Percentiles rank a stretch among this genome's conserved stretches.
Evolutionary conservation across 345 rosid genomes (phyloP).

Genomic region (Arabidopsis arenosa): DNA sequence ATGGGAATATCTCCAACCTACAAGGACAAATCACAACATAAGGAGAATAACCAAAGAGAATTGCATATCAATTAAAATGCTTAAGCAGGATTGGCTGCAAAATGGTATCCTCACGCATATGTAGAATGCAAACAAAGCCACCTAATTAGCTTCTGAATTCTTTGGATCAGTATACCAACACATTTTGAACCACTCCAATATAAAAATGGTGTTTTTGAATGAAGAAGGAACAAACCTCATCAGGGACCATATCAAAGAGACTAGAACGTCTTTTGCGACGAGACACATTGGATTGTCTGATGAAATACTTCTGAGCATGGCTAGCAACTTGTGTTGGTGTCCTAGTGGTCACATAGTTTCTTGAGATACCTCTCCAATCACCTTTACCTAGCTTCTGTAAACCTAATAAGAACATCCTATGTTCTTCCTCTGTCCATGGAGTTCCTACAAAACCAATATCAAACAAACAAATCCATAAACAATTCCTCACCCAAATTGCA

Average conservation of each 20-base stretch:
- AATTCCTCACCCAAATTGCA: not conserved
- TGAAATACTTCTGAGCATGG: conserved; percentile 98
- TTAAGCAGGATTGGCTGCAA: conserved; percentile 1
- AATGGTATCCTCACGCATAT: not conserved
- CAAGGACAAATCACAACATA: conserved; percentile 19
- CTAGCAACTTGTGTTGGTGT: conserved; percentile 99
- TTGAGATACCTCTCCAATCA: conserved; percentile 99
- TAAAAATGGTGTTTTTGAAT: not conserved
- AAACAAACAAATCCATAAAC: conserved; percentile 1
- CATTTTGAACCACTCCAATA: not conserved
- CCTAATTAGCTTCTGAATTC: too few relatives aligned
- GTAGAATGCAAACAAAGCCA: conserved; percentile 6
- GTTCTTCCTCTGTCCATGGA: conserved; percentile 99
- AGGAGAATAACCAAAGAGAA: not conserved
- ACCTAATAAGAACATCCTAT: conserved; percentile 91
- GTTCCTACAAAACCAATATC: conserved; percentile 56
- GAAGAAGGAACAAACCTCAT: conserved; percentile 61
- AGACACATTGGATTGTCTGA: conserved; percentile 79
- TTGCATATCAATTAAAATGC: conserved; percentile 1
- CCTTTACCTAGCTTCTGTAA: conserved; percentile 97
- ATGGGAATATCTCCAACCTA: conserved; percentile 67
- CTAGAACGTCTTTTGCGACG: conserved; percentile 97
- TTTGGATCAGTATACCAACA: too few relatives aligned
- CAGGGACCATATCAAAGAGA: conserved; percentile 92
- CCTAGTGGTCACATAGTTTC: conserved; percentile 83